Base-by-base conservation (phyloP, 441 rosid species). In the Bocquillonia castaneifolia region DNA sequence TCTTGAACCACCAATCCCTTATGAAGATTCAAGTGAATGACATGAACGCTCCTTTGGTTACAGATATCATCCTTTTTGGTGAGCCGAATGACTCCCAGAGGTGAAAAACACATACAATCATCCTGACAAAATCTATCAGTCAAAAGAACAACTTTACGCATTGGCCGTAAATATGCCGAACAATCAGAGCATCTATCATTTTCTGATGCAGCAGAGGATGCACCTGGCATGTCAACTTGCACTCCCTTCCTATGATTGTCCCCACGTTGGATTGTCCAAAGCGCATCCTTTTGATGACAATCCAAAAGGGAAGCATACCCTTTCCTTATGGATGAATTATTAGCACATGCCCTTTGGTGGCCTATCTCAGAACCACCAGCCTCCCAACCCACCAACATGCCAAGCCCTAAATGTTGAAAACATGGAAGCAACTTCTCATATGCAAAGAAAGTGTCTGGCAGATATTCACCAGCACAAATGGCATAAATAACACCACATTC, bases 71-170 rank as follows among this genome's bases (percentile, higher is more conserved):
- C 73, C 80, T 82, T 92, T 78, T 69, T 92, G 64, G 81, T 69
- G 66, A 95, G 90, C 70, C 86, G 82, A 78, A 89, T 89, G 80
- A 95, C 71, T 73, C 99, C 99, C 71, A 87, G 28, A 67, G 97
- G 82, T 56, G 99, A 95, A 74, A 92, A 85, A 76, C 87, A 88
- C 42, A 90, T 65, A 62, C 74, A 82, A 74, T 90, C 96, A 81
- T 89, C 85, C 77, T 79, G 78, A 39, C 66, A 74, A 70, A 76
- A 81, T 79, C 84, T 84, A 77, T 85, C 83, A 5, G 72, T 51
- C 12, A 93, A 91, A 70, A 92, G 82, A 82, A 90, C 82, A 72
- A 90, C 72, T 69, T 71, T 84, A 62, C 91, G 84, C 72, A 74
- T 77, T 51, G 74, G 76, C 62, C 76, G 81, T 3, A 75, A 78